Evolutionary conservation across 139 green algal species (phyloP).

Genomic region (Coelastrella sp.): DNA sequence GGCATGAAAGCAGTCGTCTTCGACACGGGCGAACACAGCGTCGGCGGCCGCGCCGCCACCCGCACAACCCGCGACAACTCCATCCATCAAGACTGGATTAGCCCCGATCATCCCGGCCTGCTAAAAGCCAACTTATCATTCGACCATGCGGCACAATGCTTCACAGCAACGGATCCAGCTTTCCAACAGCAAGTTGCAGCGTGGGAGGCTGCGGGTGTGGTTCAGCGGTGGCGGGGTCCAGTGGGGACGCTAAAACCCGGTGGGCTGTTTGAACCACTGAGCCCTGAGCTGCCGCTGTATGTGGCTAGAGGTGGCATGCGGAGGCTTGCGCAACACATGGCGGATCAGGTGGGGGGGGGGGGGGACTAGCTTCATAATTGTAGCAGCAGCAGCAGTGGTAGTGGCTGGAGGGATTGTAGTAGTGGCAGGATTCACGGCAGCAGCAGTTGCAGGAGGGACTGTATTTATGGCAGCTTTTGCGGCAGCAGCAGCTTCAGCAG

Average conservation of each 20-base stretch:
- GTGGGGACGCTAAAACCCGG: conserved; percentile 55
- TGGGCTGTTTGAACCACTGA: conserved; percentile 53
- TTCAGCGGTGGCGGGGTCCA: conserved; percentile 66
- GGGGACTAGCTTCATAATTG: too few relatives aligned
- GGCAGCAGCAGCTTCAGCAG: too few relatives aligned
- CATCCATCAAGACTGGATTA: conserved; percentile 17
- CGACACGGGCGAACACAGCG: conserved; percentile 84
- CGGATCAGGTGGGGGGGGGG: neutral
- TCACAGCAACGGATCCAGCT: conserved; percentile 61
- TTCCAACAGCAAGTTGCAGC: conserved; percentile 56
- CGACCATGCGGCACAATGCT: conserved; percentile 82
- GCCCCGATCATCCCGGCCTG: conserved; percentile 3
- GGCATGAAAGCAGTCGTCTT: conserved; percentile 72
- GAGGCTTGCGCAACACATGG: conserved; percentile 68
- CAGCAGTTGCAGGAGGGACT: too few relatives aligned
- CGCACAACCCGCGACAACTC: conserved; percentile 57
- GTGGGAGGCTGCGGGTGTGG: conserved; percentile 63
- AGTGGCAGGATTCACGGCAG: too few relatives aligned
- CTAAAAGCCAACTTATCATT: conserved; percentile 57
- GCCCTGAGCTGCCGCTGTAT: conserved; percentile 50
- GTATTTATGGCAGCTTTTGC: too few relatives aligned
- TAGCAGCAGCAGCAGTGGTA: too few relatives aligned
- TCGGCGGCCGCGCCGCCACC: conserved; percentile 79
- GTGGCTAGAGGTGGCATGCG: conserved; percentile 73
- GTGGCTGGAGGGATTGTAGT: too few relatives aligned